Evolutionary conservation across 2,329 filamentous ascomycete genomes (phyloP), one percentile per base, ranked within the genome.

Genomic region (Aureobasidium vineae): DNA sequence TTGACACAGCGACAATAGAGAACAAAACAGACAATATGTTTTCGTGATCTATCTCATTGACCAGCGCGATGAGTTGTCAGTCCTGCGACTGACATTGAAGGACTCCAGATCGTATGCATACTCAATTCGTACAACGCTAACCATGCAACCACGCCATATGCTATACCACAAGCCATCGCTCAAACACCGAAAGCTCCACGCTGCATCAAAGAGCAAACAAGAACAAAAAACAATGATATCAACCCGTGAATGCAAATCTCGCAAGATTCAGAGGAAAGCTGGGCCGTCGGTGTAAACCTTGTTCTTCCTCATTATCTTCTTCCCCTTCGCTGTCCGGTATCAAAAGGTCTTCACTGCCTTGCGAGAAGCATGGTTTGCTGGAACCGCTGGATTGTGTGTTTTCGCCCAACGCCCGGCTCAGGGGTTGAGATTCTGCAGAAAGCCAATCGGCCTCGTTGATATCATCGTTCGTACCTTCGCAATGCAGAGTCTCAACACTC

Each of bases 331-430:
- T 82, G 50, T 81, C 77, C 0, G 79, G 80, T 0, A 82, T 75
- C 16, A 82, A 70, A 21, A 81, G 66, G 59, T 83, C 80, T 68
- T 83, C 81, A 67, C 80, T 82, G 15, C 81, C 80, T 67, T 77
- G 77, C 2, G 59, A 61, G 36, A 60, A 60, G 43, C 10, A 41
- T 28, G 43, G 49, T 16, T 54, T 64, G 38, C 61, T 64, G 5
- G 21, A 40, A 23, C 36, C 49, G 36, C 61, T 64, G 11, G 61
- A 64, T 38, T 64, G 61, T n/a, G 61, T 64, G 26, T 54, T 36
- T 7, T 57, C 41, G 15, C 53, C 50, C 28, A 8, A 76, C 56
- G 1, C 71, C 69, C 16, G 71, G 70, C 33, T 69, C 23, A 65
- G 36, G 11, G 72, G 68, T 21, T 65, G 67, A 69, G 69, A 41